Base-by-base conservation (phyloP, 2,329 filamentous ascomycete species). In the Cladorrhinum sp. region DNA sequence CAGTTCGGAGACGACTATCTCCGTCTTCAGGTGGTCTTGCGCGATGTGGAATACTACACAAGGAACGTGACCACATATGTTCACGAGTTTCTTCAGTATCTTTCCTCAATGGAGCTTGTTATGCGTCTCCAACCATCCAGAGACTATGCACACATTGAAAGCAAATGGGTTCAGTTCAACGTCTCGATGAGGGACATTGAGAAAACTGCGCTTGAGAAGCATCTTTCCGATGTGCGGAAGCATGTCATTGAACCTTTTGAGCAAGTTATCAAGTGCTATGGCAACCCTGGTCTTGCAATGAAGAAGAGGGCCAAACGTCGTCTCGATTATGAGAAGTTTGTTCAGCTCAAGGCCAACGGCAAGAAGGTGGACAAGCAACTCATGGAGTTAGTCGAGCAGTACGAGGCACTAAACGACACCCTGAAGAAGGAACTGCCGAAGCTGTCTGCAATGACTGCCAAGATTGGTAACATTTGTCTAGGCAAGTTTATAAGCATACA, bases 241-340 rank as follows among this genome's bases (percentile, higher is more conserved):
- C 87, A 88, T 68, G 91, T 96, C 53, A 91, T 96, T 64, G 88
- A 93, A 66, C 93, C 74, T 13, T 76, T 76, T 65, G 74, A 76
- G 65, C 69, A 71, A 54, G 74, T 76, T 38, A 76, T 76, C 61
- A 68, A 70, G 61, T 74, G 73, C 60, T 93, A 96, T 69, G 87
- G 90, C 57, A 90, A 91, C 36, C 92, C 93, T 1, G 90, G 92
- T 53, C 84, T 92, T 61, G 89, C 95, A 3, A 96, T 98, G 85
- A 91, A 92, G 71, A 96, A 98, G 77, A 89, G 95, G 23, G 89
- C 93, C 68, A 98, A 98, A 78, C 88, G 91, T n/a, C 84, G 96
- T 13, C 78, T 93, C 16, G 92, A 97, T 71, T 98, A 91, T 73
- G 91, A 93, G 65, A 90, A 90, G 67, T 91, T 85, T 67, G 87